Conservation (phyloP, 2,329 filamentous ascomycete species). For the Cadophora luteo-olivacea region DNA sequence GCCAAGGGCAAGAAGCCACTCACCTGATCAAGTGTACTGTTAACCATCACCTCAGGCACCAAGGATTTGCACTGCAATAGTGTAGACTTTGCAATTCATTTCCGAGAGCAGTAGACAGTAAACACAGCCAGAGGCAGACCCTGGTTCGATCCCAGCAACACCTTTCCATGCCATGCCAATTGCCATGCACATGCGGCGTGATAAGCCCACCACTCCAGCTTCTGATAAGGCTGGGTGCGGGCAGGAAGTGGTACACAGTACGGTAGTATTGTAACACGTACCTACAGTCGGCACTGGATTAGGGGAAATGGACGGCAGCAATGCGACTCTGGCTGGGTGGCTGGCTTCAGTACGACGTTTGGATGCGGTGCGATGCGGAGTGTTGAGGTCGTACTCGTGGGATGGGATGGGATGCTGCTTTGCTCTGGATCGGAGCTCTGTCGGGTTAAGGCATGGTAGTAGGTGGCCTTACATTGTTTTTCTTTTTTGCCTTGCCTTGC, state of each 20-base stretch:
- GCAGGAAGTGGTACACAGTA: constrained; percentile 7
- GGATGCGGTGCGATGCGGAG: not conserved
- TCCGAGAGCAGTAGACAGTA: constrained; percentile 24
- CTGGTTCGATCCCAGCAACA: not conserved
- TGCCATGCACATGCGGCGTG: constrained; percentile 16
- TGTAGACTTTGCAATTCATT: constrained; percentile 26
- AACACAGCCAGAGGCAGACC: constrained; percentile 9
- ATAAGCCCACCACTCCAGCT: constrained; percentile 8
- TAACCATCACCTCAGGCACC: constrained; percentile 1
- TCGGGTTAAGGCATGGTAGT: not conserved
- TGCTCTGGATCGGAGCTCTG: not conserved
- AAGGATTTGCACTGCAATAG: not conserved
- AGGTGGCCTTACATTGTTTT: too few species aligned
- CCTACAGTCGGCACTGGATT: constrained; percentile 8
- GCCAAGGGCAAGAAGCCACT: constrained; percentile 6
- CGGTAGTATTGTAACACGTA: not conserved
- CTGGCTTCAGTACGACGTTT: not conserved
- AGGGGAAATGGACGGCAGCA: not conserved
- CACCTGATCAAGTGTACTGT: not conserved
- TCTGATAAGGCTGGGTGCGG: constrained; percentile 12
- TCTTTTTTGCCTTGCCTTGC: too few species aligned
- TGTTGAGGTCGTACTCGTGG: constrained; percentile 1
- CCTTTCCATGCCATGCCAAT: constrained; percentile 12
- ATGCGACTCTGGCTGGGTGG: not conserved
- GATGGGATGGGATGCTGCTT: not conserved